Evolutionary conservation across 1,139 yeast genomes (phyloP), one percentile per base, ranked within the genome.

Genomic region (Yamadazyma friedrichii): DNA sequence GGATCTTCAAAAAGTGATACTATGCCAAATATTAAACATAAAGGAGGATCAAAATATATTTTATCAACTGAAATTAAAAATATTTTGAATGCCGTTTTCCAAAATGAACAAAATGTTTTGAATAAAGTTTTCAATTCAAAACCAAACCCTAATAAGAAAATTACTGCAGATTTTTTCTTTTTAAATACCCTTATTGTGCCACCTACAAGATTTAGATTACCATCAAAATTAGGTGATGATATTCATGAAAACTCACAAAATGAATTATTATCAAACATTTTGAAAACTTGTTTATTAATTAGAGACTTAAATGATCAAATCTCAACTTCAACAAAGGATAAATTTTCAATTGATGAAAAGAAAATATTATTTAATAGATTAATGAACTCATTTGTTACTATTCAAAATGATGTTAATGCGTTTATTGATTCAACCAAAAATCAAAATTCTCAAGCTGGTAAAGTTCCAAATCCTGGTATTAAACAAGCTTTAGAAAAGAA

Each of bases 401-500:
- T 94, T 48, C 99, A 94, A 70, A 88, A 89, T 61, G 96, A 91
- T 56, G 98, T 89, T 45, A 94, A 93, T 59, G 94, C 91, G 9
- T 88, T 89, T 56, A 82, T 94, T 46, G 99, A 94, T 64, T 82
- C 95, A 28, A 82, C 96, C 39, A 91, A 93, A 65, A 88, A 86
- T 58, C 95, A 86, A 63, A 68, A 69, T 43, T 81, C 84, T 15
- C 76, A 78, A 38, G 82, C 82, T 35, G 84, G 82, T n/a, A 81
- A 79, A 50, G 64, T 79, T 22, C 91, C 96, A 33, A 78, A 79
- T 38, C 98, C 99, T 2, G 99, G 99, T 71, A 81, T 94, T 55
- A 93, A 94, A 64, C 98, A 94, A 73, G 96, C 96, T 4, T 74
- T 94, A 58, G 99, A 94, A 69, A 93, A 94, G 83, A 94, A 94